Percentiles rank a stretch among this genome's conserved stretches.
These are phyloP conservation scores for Nigrograna mackinnonii DNA, from an alignment of 2,329 filamentous ascomycete genomes.

Conservation along the genomic window DNA sequence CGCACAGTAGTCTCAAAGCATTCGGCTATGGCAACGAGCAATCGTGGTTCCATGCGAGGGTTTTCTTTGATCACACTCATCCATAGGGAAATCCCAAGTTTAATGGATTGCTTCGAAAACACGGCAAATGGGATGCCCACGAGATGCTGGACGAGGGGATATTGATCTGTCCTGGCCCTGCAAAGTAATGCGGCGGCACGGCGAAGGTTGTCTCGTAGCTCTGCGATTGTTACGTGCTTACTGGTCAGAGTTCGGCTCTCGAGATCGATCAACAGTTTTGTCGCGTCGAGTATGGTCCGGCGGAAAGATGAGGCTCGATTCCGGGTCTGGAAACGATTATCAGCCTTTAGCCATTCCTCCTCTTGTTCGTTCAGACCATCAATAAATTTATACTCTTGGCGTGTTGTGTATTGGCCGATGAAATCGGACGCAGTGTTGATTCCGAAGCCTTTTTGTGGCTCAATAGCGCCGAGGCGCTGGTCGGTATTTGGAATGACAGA, in stretches of 20 bases:
- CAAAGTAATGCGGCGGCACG: constrained; percentile 87
- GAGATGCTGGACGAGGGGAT: constrained; percentile 80
- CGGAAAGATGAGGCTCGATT: constrained; percentile 23
- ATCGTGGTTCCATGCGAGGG: constrained; percentile 80
- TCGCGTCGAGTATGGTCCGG: constrained; percentile 55
- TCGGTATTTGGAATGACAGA: constrained; percentile 84
- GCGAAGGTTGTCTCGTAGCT: constrained; percentile 80
- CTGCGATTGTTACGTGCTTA: constrained; percentile 70
- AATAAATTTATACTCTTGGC: constrained; percentile 91
- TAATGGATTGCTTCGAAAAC: constrained; percentile 94
- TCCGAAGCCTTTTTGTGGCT: constrained; percentile 70
- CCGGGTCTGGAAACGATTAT: constrained; percentile 16
- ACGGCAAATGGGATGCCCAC: constrained; percentile 91
- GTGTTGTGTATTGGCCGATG: constrained; percentile 93
- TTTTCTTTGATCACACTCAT: constrained; percentile 97
- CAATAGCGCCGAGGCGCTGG: constrained; percentile 79
- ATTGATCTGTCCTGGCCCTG: constrained; percentile 73
- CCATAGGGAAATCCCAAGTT: constrained; percentile 94
- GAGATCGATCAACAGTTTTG: constrained; percentile 69
- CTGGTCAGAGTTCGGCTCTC: constrained; percentile 71
- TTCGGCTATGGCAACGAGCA: constrained; percentile 84
- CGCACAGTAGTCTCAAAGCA: constrained; percentile 88
- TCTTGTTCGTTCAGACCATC: constrained; percentile 74
- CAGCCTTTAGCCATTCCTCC: constrained; percentile 62
- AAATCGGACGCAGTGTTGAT: constrained; percentile 96